Evolutionary conservation across 371 early-diverging fungal genomes (phyloP).

Genomic region (Apophysomyces ossiformis): DNA sequence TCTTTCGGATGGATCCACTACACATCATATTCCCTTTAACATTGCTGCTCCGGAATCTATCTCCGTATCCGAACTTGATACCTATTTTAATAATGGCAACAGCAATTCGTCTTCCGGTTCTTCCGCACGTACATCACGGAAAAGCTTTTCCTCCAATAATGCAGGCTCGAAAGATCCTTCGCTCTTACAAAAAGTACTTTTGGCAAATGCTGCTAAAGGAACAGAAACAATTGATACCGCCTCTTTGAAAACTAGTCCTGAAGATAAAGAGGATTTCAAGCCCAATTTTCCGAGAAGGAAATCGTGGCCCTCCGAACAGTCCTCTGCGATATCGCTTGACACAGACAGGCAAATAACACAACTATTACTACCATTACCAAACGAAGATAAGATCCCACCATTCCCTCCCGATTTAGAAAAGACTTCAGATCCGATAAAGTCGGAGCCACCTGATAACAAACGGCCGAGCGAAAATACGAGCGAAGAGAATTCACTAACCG

Average conservation of each 20-base stretch:
- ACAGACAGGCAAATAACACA: not conserved
- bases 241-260: not conserved
- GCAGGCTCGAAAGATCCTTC: slow-evolving; percentile 23
- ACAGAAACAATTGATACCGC: slow-evolving; percentile 1
- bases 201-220: slow-evolving; percentile 25
- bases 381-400: not conserved
- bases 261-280: not conserved
- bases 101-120: slow-evolving; percentile 12
- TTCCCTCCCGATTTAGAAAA: not conserved
- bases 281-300: slow-evolving; percentile 11
- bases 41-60: slow-evolving; percentile 55
- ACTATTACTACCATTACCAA: not conserved
- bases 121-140: slow-evolving; percentile 22
- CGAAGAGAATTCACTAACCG: not conserved
- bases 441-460: not conserved
- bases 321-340: not conserved
- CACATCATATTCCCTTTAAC: slow-evolving; percentile 32
- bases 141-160: slow-evolving; percentile 20
- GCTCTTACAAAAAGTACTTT: slow-evolving; percentile 40
- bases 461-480: not conserved
- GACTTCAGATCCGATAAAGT: too few species aligned
- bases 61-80: slow-evolving; percentile 50
- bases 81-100: slow-evolving; percentile 38
- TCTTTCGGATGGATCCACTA: slow-evolving; percentile 33
- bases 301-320: slow-evolving; percentile 23